phyloP scores from a whole-genome alignment of 768 basidiomycete species.

The Tephrocybe sp. region DNA sequence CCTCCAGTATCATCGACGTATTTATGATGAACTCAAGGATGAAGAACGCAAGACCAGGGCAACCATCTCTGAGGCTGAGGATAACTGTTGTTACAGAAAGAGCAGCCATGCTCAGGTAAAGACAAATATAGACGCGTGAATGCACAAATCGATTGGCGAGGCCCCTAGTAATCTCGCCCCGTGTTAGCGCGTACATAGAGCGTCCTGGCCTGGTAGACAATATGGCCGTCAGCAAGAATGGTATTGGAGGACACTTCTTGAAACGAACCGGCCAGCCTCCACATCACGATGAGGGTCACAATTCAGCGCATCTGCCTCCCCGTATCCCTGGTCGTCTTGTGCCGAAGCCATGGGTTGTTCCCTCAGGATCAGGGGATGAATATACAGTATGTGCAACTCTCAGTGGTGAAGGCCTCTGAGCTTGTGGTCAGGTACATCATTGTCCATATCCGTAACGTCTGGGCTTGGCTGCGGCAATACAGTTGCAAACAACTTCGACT shows the following conservation, averaged over 20 bases:
- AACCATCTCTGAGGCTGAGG: conserved; percentile 78
- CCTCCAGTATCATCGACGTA: conserved; percentile 90
- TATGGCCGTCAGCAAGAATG: conserved; percentile 12
- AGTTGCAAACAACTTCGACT: background rate
- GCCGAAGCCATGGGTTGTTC: conserved; percentile 12
- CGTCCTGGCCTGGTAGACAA: conserved; percentile 54
- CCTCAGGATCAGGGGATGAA: background rate
- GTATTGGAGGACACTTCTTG: background rate
- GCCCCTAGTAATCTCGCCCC: conserved; percentile 78
- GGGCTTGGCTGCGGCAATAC: background rate
- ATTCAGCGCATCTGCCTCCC: conserved; percentile 35
- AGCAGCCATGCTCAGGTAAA: conserved; percentile 87
- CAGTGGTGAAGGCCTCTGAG: no score
- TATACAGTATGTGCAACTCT: no score
- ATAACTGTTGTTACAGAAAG: conserved; percentile 84
- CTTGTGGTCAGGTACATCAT: no score
- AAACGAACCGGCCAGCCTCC: conserved; percentile 18
- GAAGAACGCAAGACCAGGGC: conserved; percentile 87
- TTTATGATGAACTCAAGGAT: conserved; percentile 88
- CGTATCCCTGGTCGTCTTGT: conserved; percentile 18
- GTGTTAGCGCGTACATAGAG: conserved; percentile 83
- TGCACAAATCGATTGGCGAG: conserved; percentile 90
- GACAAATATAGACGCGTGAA: conserved; percentile 80
- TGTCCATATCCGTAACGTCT: no score
- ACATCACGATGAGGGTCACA: conserved; percentile 23